Evolutionary conservation across 2,329 filamentous ascomycete species (phyloP).

Genomic region (Penicillium frequentans): DNA sequence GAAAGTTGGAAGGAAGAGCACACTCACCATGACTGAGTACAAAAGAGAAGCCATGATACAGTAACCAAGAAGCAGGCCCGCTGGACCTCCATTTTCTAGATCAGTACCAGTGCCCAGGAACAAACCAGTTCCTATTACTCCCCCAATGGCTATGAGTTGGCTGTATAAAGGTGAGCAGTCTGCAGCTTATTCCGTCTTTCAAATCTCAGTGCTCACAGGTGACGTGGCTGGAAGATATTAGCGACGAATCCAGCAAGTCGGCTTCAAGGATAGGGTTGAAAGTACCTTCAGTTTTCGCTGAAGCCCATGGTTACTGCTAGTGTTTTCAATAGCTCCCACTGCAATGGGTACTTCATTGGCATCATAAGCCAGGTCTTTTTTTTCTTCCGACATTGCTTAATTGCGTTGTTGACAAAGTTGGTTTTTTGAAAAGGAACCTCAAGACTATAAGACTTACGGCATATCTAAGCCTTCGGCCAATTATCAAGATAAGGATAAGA

Average conservation of each 20-base stretch:
- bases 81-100: conserved; percentile 9
- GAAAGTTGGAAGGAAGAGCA: too few species aligned
- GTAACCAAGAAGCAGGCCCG: conserved; percentile 10
- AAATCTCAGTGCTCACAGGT: too few species aligned
- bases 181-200: too few species aligned
- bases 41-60: conserved; percentile 11
- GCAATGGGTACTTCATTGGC: conserved; percentile 10
- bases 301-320: conserved; percentile 7
- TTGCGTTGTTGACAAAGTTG: too few species aligned
- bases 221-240: too few species aligned
- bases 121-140: conserved; percentile 7
- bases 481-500: too few species aligned
- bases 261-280: not conserved
- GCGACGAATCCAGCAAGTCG: too few species aligned
- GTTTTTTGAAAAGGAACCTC: not conserved
- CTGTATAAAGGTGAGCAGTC: not conserved
- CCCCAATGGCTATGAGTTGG: too few species aligned
- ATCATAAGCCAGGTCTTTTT: not conserved
- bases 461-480: too few species aligned
- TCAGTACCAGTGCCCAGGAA: conserved; percentile 4
- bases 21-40: conserved; percentile 10
- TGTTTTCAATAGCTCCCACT: conserved; percentile 2
- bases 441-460: too few species aligned
- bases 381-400: conserved; percentile 3
- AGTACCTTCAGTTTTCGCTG: conserved; percentile 15